Base-by-base conservation (phyloP, 352 stramenopile genomes). In the Globisporangium sylvaticum region DNA sequence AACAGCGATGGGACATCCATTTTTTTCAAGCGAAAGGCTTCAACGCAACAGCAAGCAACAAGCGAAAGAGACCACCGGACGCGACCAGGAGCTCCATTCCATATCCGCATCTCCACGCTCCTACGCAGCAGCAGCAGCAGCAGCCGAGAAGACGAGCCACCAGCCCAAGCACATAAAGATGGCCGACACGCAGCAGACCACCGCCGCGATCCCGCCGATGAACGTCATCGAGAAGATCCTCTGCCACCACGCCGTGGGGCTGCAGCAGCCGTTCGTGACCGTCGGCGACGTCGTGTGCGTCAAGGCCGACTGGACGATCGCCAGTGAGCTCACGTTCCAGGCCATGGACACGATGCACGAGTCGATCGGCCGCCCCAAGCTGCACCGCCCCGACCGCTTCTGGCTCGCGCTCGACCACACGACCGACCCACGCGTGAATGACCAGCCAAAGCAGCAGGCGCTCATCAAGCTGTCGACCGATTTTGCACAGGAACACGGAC, bases 171-270 rank as follows among this genome's bases (percentile, higher is more conserved):
- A 34, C 10, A 53, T 27, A 27, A 25, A 20, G 7, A 67, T 67
- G 62, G 22, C 32, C 3, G 48, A 52, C 22, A 61, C 62, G n/a
- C 59, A 65, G 61, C 46, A 67, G 53, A 32, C 37, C 20, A 46
- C 27, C 9, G 18, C 2, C 15, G 20, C 29, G 1, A 58, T 52
- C 29, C 76, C 74, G 67, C 81, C 80, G 20, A 92, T 92, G 84
- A 92, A 92, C 74, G 84, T 90, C 54, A 91, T 92, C 72, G 86
- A 94, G 67, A 94, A 94, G 81, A 92, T 92, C 75, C 67, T 94
- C 63, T 91, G 81, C 74, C 80, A 88, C 71, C 80, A 88, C 69
- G 80, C 80, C 18, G 80, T 88, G 46, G 80, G 80, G 15, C 75
- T 91, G 32, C 54, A 60, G 15, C 39, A 80, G 57, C 80, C 81